phyloP scores from a whole-genome alignment of 2,329 filamentous ascomycete genomes.

The Fusarium sp. region DNA sequence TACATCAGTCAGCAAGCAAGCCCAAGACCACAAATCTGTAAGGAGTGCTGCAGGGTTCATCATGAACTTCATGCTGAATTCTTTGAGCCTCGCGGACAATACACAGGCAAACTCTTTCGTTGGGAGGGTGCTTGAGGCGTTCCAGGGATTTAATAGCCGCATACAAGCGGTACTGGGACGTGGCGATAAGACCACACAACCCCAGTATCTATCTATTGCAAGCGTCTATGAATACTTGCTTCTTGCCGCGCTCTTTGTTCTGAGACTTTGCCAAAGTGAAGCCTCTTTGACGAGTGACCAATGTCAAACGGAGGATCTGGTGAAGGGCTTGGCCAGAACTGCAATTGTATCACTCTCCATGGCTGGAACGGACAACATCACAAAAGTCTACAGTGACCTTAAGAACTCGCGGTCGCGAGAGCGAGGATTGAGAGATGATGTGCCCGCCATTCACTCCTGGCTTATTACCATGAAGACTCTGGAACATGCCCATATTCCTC shows the following conservation, averaged over 20 bases:
- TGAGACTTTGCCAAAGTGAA: constrained; percentile 55
- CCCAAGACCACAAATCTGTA: constrained; percentile 25
- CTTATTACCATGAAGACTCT: constrained; percentile 65
- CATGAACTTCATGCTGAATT: constrained; percentile 57
- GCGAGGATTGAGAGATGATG: constrained; percentile 60
- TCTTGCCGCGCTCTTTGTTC: constrained; percentile 48
- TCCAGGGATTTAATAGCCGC: constrained; percentile 53
- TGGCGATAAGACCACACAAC: neutral
- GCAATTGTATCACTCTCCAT: constrained; percentile 53
- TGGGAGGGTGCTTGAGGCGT: constrained; percentile 54
- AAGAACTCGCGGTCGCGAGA: constrained; percentile 57
- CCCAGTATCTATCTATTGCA: constrained; percentile 23
- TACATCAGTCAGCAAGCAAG: neutral
- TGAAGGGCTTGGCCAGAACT: constrained; percentile 54
- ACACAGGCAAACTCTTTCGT: constrained; percentile 53
- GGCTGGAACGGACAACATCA: constrained; percentile 55
- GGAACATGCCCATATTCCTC: constrained; percentile 59
- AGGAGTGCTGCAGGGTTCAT: constrained; percentile 55
- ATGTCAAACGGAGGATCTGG: constrained; percentile 58
- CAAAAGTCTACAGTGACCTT: constrained; percentile 58
- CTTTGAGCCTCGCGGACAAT: constrained; percentile 51
- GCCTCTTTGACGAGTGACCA: constrained; percentile 46
- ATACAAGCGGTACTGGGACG: constrained; percentile 28
- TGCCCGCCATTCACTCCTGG: constrained; percentile 63
- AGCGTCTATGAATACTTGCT: constrained; percentile 45